phyloP scores from a whole-genome alignment of 2,329 filamentous ascomycete species.

The Botrytis fragariae region DNA sequence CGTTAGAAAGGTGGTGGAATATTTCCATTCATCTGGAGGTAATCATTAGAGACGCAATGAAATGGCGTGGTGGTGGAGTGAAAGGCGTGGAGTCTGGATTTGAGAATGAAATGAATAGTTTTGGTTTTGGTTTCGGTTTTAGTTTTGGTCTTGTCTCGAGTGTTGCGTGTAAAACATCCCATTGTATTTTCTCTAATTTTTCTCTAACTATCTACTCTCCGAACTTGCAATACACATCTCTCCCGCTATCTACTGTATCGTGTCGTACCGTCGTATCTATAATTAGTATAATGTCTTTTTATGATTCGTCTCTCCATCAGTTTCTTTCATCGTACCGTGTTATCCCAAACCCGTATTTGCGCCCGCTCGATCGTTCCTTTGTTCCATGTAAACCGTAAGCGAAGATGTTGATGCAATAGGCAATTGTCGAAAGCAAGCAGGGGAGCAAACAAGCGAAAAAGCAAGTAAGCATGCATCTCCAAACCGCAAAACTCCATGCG shows the following conservation, averaged over 20 bases:
- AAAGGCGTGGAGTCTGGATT: too few relatives aligned
- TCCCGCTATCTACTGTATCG: not conserved
- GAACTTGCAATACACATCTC: constrained; percentile 13
- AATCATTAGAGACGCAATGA: too few relatives aligned
- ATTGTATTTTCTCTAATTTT: not conserved
- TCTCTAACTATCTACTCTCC: constrained; percentile 4
- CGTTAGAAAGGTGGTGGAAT: too few relatives aligned
- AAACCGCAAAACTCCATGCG: not conserved
- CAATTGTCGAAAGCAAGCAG: not conserved
- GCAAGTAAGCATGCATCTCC: not conserved
- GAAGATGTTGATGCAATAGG: not conserved
- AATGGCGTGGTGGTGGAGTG: too few relatives aligned
- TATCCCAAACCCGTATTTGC: not conserved
- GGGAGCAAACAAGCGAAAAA: not conserved
- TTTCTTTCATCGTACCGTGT: not conserved
- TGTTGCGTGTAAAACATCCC: not conserved
- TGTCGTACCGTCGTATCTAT: not conserved
- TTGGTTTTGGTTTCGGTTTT: too few relatives aligned
- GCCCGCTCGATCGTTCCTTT: not conserved
- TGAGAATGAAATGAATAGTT: too few relatives aligned
- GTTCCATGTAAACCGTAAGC: not conserved
- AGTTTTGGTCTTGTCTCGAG: too few relatives aligned
- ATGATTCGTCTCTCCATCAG: not conserved
- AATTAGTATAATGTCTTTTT: not conserved
- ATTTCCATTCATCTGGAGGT: too few relatives aligned